These are phyloP conservation scores for Populus nigra DNA, from an alignment of 345 rosid species.

Conservation along the genomic window DNA sequence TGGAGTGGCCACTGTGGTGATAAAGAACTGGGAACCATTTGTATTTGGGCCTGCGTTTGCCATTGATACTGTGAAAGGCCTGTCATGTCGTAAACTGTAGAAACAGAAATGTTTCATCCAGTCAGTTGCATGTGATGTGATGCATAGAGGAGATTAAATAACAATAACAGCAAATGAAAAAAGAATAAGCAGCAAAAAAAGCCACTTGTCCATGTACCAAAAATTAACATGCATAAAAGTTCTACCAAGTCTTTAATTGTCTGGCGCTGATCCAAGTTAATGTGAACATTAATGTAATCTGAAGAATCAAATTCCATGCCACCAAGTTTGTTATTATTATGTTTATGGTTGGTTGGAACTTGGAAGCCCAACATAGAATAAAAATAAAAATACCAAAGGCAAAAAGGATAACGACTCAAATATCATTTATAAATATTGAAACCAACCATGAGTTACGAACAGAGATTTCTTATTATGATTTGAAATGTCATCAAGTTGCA, in stretches of 20 bases:
- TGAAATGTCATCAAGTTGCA: background rate
- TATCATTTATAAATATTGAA: background rate
- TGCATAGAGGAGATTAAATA: background rate
- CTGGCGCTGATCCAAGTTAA: background rate
- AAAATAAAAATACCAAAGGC: background rate
- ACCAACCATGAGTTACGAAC: background rate
- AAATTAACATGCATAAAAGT: background rate
- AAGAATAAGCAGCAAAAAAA: background rate
- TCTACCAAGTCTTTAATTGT: background rate
- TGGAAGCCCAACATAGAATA: background rate
- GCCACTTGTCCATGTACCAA: background rate
- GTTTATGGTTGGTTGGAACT: background rate
- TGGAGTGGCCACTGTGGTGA: constrained; percentile 95
- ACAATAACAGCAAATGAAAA: background rate
- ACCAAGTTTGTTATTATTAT: background rate
- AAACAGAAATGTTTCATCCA: constrained; percentile 13
- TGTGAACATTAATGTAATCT: background rate
- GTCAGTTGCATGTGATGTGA: background rate
- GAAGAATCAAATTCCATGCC: background rate
- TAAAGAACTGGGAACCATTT: constrained; percentile 90
- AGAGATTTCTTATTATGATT: background rate
- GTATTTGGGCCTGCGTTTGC: constrained; percentile 93
- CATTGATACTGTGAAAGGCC: constrained; percentile 94
- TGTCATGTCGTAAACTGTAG: constrained; percentile 84
- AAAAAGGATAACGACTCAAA: background rate